A percentile compares a stretch with the other conserved stretches of the same genome.
phyloP scores from a whole-genome alignment of 2,329 filamentous ascomycete genomes.

The Fusarium xyrophilum region DNA sequence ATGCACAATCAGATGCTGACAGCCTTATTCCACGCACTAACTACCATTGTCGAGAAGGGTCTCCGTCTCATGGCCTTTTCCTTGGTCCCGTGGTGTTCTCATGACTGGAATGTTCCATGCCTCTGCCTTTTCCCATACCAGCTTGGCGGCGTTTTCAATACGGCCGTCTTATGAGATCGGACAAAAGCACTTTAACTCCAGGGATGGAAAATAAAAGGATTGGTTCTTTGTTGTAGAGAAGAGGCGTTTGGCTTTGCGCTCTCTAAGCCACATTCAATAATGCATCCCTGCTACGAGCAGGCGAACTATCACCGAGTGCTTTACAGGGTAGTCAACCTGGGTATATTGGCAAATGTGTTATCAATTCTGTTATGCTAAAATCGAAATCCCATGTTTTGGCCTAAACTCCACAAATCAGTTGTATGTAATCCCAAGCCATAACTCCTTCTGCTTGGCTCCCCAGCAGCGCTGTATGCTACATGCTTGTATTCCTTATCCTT shows the following conservation, averaged over 20 bases:
- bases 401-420: constrained; percentile 35
- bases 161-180: background rate
- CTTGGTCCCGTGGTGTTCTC: constrained; percentile 11
- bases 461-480: constrained; percentile 16
- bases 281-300: background rate
- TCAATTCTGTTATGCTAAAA: constrained; percentile 15
- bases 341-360: background rate
- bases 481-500: background rate
- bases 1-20: constrained; percentile 28
- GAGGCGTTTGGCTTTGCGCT: background rate
- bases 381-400: constrained; percentile 31
- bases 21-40: background rate
- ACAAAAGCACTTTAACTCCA: constrained; percentile 11
- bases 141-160: constrained; percentile 8
- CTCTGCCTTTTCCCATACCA: background rate
- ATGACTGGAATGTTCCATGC: constrained; percentile 37
- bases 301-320: background rate
- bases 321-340: background rate
- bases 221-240: background rate
- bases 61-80: constrained; percentile 12
- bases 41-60: constrained; percentile 11
- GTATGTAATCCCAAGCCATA: constrained; percentile 24
- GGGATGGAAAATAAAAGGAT: background rate
- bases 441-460: constrained; percentile 30
- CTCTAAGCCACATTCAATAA: background rate